Conservation (phyloP, 2,329 filamentous ascomycete species). For the Scedosporium dehoogii region DNA sequence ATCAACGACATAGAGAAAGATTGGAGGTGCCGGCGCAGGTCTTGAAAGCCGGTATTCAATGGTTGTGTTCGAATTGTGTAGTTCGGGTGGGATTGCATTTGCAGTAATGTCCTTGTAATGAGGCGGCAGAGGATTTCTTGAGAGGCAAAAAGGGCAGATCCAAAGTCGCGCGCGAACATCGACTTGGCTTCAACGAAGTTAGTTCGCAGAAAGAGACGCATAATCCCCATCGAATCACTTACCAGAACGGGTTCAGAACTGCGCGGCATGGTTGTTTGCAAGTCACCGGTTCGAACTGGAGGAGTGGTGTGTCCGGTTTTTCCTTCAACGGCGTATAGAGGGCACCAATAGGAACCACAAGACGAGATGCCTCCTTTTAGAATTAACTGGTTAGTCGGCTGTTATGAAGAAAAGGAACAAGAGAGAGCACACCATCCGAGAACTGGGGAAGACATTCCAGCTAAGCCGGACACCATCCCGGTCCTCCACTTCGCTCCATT, state of each 20-base stretch:
- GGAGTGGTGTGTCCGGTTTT: constrained; percentile 75
- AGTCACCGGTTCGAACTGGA: constrained; percentile 93
- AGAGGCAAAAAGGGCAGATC: constrained; percentile 84
- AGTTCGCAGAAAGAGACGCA: neutral
- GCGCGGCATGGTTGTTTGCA: constrained; percentile 95
- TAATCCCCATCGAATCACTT: constrained; percentile 26
- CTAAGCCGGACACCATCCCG: constrained; percentile 90
- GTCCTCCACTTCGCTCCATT: constrained; percentile 95
- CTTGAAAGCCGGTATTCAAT: constrained; percentile 77
- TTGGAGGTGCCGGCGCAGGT: constrained; percentile 75
- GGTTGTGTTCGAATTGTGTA: constrained; percentile 75
- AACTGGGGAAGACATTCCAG: constrained; percentile 98
- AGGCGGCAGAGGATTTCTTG: constrained; percentile 69
- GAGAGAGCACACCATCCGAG: constrained; percentile 69
- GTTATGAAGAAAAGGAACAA: neutral
- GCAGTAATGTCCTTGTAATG: constrained; percentile 87
- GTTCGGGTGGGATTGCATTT: constrained; percentile 72
- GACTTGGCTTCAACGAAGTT: constrained; percentile 50
- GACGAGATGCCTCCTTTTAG: constrained; percentile 74
- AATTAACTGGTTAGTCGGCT: constrained; percentile 1
- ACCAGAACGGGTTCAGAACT: constrained; percentile 96
- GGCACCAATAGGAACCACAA: constrained; percentile 92
- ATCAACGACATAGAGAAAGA: constrained; percentile 81
- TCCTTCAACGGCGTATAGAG: constrained; percentile 95
- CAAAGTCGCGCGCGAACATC: constrained; percentile 75